Conservation (phyloP, 768 basidiomycete genomes). For the Naematelia aurantialba region DNA sequence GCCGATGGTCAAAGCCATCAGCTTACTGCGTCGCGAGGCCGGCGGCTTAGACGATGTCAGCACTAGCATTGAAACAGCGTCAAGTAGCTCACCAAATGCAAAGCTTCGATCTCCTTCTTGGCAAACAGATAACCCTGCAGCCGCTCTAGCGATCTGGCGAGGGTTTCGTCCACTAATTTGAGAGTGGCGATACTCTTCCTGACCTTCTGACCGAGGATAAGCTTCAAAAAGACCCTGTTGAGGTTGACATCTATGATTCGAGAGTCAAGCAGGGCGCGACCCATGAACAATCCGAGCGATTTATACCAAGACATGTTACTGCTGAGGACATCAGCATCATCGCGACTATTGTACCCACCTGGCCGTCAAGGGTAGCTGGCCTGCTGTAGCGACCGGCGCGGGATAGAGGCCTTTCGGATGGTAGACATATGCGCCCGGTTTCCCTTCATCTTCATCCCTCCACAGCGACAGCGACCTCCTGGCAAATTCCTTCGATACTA, state of each 20-base stretch:
- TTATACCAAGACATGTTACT: conserved; percentile 81
- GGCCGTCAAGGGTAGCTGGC: conserved; percentile 20
- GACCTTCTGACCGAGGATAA: conserved; percentile 80
- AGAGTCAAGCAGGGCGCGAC: conserved; percentile 94
- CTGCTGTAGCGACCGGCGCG: conserved; percentile 56
- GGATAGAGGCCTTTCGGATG: conserved; percentile 86
- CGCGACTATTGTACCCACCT: conserved; percentile 24
- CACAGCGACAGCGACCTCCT: conserved; percentile 82
- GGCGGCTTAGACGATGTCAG: conserved; percentile 13
- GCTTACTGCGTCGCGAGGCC: conserved; percentile 37
- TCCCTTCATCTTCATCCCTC: conserved; percentile 71
- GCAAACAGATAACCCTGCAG: conserved; percentile 58
- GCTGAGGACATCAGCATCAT: conserved; percentile 51
- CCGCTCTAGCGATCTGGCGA: conserved; percentile 80
- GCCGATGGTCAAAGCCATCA: conserved; percentile 37
- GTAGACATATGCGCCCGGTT: conserved; percentile 67
- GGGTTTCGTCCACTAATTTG: conserved; percentile 76
- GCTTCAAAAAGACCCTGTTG: conserved; percentile 90
- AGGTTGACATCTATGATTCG: conserved; percentile 93
- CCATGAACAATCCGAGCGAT: conserved; percentile 91
- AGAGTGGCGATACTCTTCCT: conserved; percentile 78
- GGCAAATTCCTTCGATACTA: conserved; percentile 93
- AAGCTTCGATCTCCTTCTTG: conserved; percentile 56
- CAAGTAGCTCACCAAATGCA: conserved; percentile 42
- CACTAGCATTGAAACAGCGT: background rate